A percentile compares a stretch with the other conserved stretches of the same genome.
Evolutionary conservation across 1,139 yeast species (phyloP).

Genomic region (Kurtzmaniella quercitrusa): DNA sequence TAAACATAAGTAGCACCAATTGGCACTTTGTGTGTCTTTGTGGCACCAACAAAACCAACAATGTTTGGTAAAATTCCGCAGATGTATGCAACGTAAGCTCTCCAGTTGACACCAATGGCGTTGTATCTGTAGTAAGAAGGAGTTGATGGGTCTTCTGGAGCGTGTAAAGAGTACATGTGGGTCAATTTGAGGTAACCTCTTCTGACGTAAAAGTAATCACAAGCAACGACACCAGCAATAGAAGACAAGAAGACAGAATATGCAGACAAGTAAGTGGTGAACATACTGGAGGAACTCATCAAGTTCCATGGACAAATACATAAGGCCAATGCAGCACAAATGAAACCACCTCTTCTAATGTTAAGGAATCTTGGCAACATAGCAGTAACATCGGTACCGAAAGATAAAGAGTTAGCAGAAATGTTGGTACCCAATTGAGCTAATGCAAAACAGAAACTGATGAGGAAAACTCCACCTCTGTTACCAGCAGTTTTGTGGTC

Average conservation of each 20-base stretch:
- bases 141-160: slow-evolving; percentile 26
- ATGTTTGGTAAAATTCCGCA: slow-evolving; percentile 78
- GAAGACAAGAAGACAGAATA: slow-evolving; percentile 84
- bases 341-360: slow-evolving; percentile 75
- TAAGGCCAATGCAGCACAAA: slow-evolving; percentile 76
- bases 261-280: slow-evolving; percentile 81
- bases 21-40: slow-evolving; percentile 63
- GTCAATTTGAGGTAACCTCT: slow-evolving; percentile 65
- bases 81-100: slow-evolving; percentile 68
- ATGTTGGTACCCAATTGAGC: slow-evolving; percentile 93
- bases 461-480: slow-evolving; percentile 83
- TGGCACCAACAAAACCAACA: slow-evolving; percentile 84
- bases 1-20: slow-evolving; percentile 73
- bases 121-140: slow-evolving; percentile 55
- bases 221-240: slow-evolving; percentile 77
- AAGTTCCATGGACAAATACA: slow-evolving; percentile 89
- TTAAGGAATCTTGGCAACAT: slow-evolving; percentile 72
- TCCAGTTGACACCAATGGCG: slow-evolving; percentile 70
- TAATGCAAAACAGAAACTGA: slow-evolving; percentile 70
- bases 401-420: slow-evolving; percentile 83
- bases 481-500: slow-evolving; percentile 51
- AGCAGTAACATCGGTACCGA: slow-evolving; percentile 90
- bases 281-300: slow-evolving; percentile 65
- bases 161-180: slow-evolving; percentile 52
- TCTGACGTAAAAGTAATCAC: slow-evolving; percentile 74